Percentiles rank a stretch among this genome's conserved stretches.
These are phyloP conservation scores for Salvia splendens DNA, from an alignment of 257 asterid species.

Conservation along the genomic window DNA sequence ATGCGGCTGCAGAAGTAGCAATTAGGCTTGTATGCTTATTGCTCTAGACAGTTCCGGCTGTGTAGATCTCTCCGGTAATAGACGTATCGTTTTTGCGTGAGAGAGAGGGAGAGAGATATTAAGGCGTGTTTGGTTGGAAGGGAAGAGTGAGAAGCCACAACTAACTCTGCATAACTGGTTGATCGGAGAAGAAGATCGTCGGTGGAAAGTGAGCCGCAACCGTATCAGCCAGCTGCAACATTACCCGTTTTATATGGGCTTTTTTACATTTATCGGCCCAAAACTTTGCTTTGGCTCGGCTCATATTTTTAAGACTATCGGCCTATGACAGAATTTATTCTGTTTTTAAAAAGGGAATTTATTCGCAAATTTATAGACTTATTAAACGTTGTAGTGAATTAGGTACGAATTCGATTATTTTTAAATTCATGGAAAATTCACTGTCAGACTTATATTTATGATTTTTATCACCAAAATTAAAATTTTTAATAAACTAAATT, in stretches of 20 bases:
- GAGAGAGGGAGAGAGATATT: slow-evolving; percentile 22
- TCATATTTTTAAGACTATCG: too few species aligned
- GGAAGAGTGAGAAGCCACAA: slow-evolving; percentile 32
- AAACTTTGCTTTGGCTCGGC: neutral
- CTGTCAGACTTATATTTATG: too few species aligned
- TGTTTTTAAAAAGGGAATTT: too few species aligned
- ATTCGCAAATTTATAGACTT: too few species aligned
- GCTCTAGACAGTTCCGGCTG: neutral
- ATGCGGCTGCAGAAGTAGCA: slow-evolving; percentile 10
- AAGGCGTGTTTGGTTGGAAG: slow-evolving; percentile 26
- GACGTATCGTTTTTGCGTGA: neutral
- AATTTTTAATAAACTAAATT: too few species aligned
- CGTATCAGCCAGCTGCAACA: slow-evolving; percentile 22
- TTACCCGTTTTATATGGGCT: slow-evolving; percentile 15
- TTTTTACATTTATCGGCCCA: neutral
- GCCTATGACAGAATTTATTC: too few species aligned
- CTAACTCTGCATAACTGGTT: slow-evolving; percentile 35
- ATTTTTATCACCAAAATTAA: too few species aligned
- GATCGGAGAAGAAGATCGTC: slow-evolving; percentile 45
- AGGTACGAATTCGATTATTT: too few species aligned
- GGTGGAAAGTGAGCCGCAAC: slow-evolving; percentile 43
- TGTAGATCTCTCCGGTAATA: slow-evolving; percentile 12
- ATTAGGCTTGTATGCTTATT: neutral
- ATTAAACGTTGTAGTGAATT: too few species aligned
- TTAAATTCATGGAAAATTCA: too few species aligned